Conservation (phyloP, 1,139 yeast genomes). For the Blastobotrys elegans region DNA sequence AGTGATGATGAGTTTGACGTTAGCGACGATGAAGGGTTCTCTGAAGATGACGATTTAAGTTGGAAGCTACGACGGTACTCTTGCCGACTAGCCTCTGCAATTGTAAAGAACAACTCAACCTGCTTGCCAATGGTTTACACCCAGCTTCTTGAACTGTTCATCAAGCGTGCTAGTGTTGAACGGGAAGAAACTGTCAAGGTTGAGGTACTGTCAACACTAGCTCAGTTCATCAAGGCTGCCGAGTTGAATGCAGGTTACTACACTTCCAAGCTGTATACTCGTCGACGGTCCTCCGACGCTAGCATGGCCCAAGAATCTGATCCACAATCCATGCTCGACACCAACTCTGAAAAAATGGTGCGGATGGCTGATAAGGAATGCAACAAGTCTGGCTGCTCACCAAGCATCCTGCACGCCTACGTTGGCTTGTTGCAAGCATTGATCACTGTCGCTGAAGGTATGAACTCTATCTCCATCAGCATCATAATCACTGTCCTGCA, state of each 20-base stretch:
- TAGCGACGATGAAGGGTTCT: slow-evolving; percentile 41
- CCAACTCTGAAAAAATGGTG: slow-evolving; percentile 21
- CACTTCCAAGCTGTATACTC: slow-evolving; percentile 24
- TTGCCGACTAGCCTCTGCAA: slow-evolving; percentile 41
- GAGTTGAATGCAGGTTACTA: slow-evolving; percentile 27
- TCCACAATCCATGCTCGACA: slow-evolving; percentile 23
- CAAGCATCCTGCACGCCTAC: slow-evolving; percentile 19
- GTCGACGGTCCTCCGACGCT: slow-evolving; percentile 35
- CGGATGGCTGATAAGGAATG: slow-evolving; percentile 19
- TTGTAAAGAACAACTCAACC: slow-evolving; percentile 38
- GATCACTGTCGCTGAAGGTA: slow-evolving; percentile 16
- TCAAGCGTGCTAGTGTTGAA: slow-evolving; percentile 33
- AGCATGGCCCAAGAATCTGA: slow-evolving; percentile 30
- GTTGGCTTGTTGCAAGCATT: slow-evolving; percentile 18
- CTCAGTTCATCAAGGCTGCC: slow-evolving; percentile 29
- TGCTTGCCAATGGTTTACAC: slow-evolving; percentile 23
- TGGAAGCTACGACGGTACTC: slow-evolving; percentile 66
- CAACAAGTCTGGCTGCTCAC: slow-evolving; percentile 14
- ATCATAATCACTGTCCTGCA: slow-evolving; percentile 15
- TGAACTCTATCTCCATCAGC: slow-evolving; percentile 15
- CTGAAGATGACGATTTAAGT: slow-evolving; percentile 55
- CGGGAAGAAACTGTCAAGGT: slow-evolving; percentile 38
- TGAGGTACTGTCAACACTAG: slow-evolving; percentile 34
- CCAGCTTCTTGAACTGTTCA: slow-evolving; percentile 27
- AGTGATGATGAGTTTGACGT: slow-evolving; percentile 27